Percentiles rank a stretch among this genome's conserved stretches.
These are phyloP conservation scores for Trifolium pratense DNA, from an alignment of 306 rosid species.

Conservation along the genomic window DNA sequence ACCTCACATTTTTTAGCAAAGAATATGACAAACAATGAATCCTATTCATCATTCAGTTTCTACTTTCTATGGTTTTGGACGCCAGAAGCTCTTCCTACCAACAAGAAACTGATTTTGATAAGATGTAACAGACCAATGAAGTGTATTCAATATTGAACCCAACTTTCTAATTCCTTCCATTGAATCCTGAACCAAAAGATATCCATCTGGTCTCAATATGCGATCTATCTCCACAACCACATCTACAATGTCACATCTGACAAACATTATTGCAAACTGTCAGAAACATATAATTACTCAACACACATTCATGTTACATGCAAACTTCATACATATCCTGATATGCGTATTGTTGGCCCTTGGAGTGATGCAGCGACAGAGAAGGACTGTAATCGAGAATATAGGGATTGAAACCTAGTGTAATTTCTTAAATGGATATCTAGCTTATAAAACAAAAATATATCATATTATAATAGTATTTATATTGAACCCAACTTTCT, in stretches of 20 bases:
- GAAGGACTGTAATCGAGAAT: too few relatives aligned
- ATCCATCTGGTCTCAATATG: conserved; percentile 87
- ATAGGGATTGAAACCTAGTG: too few relatives aligned
- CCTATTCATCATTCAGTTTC: neutral
- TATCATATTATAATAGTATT: too few relatives aligned
- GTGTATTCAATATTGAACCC: conserved; percentile 67
- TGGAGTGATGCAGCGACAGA: too few relatives aligned
- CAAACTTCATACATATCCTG: neutral
- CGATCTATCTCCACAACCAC: conserved; percentile 84
- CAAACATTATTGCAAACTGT: conserved; percentile 35
- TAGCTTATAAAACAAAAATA: too few relatives aligned
- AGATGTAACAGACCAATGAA: conserved; percentile 71
- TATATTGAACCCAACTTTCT: neutral
- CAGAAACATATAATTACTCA: conserved; percentile 26
- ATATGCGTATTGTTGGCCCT: too few relatives aligned
- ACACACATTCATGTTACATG: neutral
- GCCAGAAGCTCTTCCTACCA: conserved; percentile 80
- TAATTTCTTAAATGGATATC: too few relatives aligned
- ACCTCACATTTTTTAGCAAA: neutral
- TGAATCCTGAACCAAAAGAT: conserved; percentile 68
- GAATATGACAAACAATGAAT: neutral
- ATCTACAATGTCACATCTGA: conserved; percentile 71
- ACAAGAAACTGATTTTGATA: conserved; percentile 67
- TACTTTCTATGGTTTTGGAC: conserved; percentile 22
- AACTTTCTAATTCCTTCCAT: conserved; percentile 64